phyloP scores from a whole-genome alignment of 768 basidiomycete genomes.

The Clitopilus hobsonii region DNA sequence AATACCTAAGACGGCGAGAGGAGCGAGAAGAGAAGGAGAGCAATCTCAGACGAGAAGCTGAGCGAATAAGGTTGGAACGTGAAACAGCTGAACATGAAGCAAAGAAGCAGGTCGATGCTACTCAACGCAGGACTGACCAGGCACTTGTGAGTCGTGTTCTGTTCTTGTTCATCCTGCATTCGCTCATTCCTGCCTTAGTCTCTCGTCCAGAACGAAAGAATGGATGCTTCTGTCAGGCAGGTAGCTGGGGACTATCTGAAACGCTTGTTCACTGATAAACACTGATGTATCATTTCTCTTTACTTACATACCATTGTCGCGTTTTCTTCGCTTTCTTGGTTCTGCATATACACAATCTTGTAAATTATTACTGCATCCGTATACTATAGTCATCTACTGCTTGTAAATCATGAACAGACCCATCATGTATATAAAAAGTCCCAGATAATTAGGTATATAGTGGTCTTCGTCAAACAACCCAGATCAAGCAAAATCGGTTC shows the following conservation, averaged over 20 bases:
- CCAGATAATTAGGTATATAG: neutral
- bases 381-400: neutral
- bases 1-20: constrained; percentile 61
- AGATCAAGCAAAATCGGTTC: constrained; percentile 1
- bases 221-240: constrained; percentile 58
- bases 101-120: constrained; percentile 41
- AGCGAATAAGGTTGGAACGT: constrained; percentile 48
- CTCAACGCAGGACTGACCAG: constrained; percentile 59
- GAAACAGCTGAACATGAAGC: constrained; percentile 55
- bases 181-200: constrained; percentile 29
- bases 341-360: neutral
- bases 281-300: too few species aligned
- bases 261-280: constrained; percentile 46
- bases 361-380: neutral
- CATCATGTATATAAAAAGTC: neutral
- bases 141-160: constrained; percentile 44
- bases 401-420: neutral
- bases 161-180: neutral
- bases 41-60: constrained; percentile 42
- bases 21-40: constrained; percentile 67
- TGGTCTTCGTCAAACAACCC: neutral
- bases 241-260: constrained; percentile 71
- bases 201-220: constrained; percentile 50
- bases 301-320: too few species aligned
- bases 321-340: too few species aligned